Evolutionary conservation across 306 rosid genomes (phyloP), one percentile per base, ranked within the genome.

Genomic region (Quercus variabilis): DNA sequence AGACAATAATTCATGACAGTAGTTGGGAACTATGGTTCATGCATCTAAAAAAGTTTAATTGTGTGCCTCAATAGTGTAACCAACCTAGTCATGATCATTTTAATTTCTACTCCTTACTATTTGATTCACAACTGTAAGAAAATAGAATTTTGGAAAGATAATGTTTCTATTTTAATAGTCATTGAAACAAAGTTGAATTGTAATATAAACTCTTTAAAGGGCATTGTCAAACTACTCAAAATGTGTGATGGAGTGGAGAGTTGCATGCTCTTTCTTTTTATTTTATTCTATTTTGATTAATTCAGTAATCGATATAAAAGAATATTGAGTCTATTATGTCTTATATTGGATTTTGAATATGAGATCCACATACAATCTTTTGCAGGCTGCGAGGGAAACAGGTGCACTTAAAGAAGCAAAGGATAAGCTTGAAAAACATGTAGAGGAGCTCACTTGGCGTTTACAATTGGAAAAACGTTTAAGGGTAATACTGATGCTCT

Each of bases 401-500:
- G 97, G 98, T 1, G 97, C 97, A 62, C 98, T 93, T 87, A 75
- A 93, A 82, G 98, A 93, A 76, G 91, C 93, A 74, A 93, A 93
- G 86, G 94, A 91, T 85, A 88, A 87, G 82, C 89, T 91, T 82
- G 94, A 90, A 87, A 93, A 93, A 82, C 82, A 84, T 43, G 94
- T 91, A 77, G 98, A 91, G 86, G 98, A 93, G 79, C 92, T 93
- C 83, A 89, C 91, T 84, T 93, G 93, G 97, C 94, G 97, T 81
- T 83, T 93, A 81, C 98, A 93, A 76, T 81, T 93, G 80, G 98
- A 93, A 77, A 93, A 93, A 82, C 86, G 97, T 74, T 87, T 93
- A 70, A 87, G 97, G 90, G 98, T 93, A 88, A 84, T 82, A 69
- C 77, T 60, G 70, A 60, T 76, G 64, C 60, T 74, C 86, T 73